phyloP scores from a whole-genome alignment of 495 filamentous ascomycete genomes.

The Staphylotrichum tortipilum region DNA sequence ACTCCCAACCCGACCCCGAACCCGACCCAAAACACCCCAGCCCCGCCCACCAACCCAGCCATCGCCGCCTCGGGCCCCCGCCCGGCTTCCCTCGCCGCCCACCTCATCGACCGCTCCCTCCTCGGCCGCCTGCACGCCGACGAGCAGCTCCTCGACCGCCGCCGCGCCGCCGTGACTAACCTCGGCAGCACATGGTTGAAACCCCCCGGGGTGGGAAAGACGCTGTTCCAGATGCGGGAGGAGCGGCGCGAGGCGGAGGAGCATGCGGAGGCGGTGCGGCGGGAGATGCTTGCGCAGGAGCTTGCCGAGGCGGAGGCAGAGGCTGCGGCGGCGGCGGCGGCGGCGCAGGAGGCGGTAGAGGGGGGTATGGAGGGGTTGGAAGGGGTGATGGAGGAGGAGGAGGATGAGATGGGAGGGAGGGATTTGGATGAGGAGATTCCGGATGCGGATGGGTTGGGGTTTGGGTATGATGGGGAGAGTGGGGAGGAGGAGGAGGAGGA shows the following conservation, averaged over 20 bases:
- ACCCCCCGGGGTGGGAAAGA: constrained; percentile 67
- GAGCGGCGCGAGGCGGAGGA: constrained; percentile 74
- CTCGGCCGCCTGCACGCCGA: constrained; percentile 58
- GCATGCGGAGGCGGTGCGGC: constrained; percentile 57
- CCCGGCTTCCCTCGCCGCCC: constrained; percentile 9
- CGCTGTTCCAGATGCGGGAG: constrained; percentile 65
- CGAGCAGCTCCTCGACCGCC: constrained; percentile 56
- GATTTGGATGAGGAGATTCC: constrained; percentile 64
- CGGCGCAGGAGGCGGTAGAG: constrained; percentile 19
- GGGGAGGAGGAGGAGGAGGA: constrained; percentile 37
- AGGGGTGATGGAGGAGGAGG: constrained; percentile 33
- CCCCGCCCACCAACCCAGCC: not conserved
- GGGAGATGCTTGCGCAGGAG: constrained; percentile 60
- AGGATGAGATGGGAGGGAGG: constrained; percentile 28
- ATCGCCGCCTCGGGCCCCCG: constrained; percentile 5
- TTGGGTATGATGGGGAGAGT: constrained; percentile 37
- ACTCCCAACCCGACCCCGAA: constrained; percentile 3
- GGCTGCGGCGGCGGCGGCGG: constrained; percentile 30
- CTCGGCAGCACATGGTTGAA: constrained; percentile 74
- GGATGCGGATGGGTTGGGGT: constrained; percentile 45
- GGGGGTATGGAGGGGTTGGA: constrained; percentile 17
- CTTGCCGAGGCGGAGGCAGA: constrained; percentile 49
- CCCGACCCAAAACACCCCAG: constrained; percentile 16
- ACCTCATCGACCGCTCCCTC: constrained; percentile 36
- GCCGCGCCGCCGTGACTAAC: constrained; percentile 62